A percentile compares a stretch with the other conserved stretches of the same genome.
These are phyloP conservation scores for Haplosporangium gracile DNA, from an alignment of 192 early-diverging fungal genomes.

Conservation along the genomic window DNA sequence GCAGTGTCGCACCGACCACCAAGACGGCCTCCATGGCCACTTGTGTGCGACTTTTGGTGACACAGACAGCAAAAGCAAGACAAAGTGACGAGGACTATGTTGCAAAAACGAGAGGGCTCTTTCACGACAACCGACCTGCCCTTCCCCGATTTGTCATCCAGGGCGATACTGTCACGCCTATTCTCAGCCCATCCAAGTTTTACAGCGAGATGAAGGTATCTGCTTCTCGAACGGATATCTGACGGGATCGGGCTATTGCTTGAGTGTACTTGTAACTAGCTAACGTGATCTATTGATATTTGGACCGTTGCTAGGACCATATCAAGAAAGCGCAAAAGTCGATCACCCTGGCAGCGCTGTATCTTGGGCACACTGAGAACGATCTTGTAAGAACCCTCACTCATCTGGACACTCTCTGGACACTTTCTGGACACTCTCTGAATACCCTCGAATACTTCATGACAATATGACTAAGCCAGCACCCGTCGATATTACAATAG, in stretches of 20 bases:
- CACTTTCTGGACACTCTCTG: neutral
- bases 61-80: neutral
- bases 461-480: neutral
- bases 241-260: no score
- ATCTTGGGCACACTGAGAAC: slow-evolving; percentile 85
- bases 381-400: slow-evolving; percentile 72
- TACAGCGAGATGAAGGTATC: slow-evolving; percentile 65
- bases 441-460: neutral
- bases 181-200: slow-evolving; percentile 60
- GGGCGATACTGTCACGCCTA: slow-evolving; percentile 51
- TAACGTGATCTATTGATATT: slow-evolving; percentile 5
- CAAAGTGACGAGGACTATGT: slow-evolving; percentile 28
- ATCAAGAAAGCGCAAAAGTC: slow-evolving; percentile 78
- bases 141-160: slow-evolving; percentile 55
- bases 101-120: slow-evolving; percentile 19
- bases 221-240: no score
- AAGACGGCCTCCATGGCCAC: neutral
- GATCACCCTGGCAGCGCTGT: slow-evolving; percentile 90
- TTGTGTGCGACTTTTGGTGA: slow-evolving; percentile 6
- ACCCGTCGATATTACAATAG: slow-evolving; percentile 39
- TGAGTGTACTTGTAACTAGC: neutral
- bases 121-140: slow-evolving; percentile 32
- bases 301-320: slow-evolving; percentile 57
- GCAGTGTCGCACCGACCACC: neutral
- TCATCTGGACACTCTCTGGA: neutral